Conservation (phyloP, 768 basidiomycete genomes). For the Daedaleopsis nitida region DNA sequence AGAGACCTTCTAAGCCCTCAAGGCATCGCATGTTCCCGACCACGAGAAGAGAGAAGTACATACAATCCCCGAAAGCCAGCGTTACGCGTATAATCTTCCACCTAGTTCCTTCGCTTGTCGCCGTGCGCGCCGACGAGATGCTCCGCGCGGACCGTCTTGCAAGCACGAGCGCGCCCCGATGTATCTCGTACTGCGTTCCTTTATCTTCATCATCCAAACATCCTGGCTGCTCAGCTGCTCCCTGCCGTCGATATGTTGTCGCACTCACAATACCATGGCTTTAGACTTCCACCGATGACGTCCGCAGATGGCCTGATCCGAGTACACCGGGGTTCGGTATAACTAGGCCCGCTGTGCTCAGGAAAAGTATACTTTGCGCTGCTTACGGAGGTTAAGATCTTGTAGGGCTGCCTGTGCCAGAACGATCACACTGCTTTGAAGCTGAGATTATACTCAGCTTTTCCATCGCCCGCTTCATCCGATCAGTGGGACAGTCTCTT, state of each 20-base stretch:
- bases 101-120: slow-evolving; percentile 12
- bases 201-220: neutral
- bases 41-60: slow-evolving; percentile 12
- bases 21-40: neutral
- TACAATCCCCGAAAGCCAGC: neutral
- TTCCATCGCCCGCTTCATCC: too few species aligned
- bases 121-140: slow-evolving; percentile 3
- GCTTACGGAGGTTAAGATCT: too few species aligned
- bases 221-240: neutral
- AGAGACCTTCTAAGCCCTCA: slow-evolving; percentile 61
- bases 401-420: too few species aligned
- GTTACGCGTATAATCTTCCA: slow-evolving; percentile 11
- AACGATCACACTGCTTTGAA: too few species aligned
- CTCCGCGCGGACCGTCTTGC: neutral
- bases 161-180: neutral
- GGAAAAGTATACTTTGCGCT: too few species aligned
- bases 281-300: neutral
- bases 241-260: slow-evolving; percentile 10
- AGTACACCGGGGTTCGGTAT: too few species aligned
- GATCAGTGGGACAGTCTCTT: too few species aligned
- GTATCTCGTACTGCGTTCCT: slow-evolving; percentile 9
- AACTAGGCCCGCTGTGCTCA: too few species aligned
- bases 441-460: too few species aligned
- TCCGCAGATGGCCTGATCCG: too few species aligned
- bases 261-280: slow-evolving; percentile 20